Evolutionary conservation across 192 early-diverging fungal genomes (phyloP).

Genomic region (Allomyces javanicus): DNA sequence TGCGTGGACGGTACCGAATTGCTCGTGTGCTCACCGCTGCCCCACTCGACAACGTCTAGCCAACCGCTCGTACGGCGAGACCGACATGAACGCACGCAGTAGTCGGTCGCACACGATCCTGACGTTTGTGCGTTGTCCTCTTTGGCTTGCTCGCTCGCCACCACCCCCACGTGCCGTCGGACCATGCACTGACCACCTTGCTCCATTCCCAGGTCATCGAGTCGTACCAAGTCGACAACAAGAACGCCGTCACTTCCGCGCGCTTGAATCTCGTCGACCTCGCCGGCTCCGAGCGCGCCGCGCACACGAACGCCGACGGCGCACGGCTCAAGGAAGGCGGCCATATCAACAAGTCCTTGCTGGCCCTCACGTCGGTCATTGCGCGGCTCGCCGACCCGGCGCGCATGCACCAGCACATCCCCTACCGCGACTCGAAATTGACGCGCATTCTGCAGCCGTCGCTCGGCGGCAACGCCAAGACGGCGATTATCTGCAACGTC

Average conservation of each 20-base stretch:
- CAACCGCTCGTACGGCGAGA: slow-evolving; percentile 72
- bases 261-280: slow-evolving; percentile 77
- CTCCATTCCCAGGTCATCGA: background rate
- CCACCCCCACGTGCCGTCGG: background rate
- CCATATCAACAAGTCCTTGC: slow-evolving; percentile 77
- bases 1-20: no score
- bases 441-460: slow-evolving; percentile 85
- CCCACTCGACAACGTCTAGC: slow-evolving; percentile 5
- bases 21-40: background rate
- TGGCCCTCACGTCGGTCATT: slow-evolving; percentile 83
- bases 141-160: background rate
- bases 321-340: slow-evolving; percentile 82
- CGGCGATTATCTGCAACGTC: slow-evolving; percentile 81
- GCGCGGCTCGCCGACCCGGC: slow-evolving; percentile 44
- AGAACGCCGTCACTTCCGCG: slow-evolving; percentile 1
- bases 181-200: no score
- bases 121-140: slow-evolving; percentile 25
- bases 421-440: slow-evolving; percentile 91
- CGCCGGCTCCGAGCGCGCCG: slow-evolving; percentile 86
- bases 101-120: slow-evolving; percentile 93
- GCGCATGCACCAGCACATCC: slow-evolving; percentile 44
- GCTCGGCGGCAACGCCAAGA: slow-evolving; percentile 69
- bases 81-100: slow-evolving; percentile 80
- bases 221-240: slow-evolving; percentile 1
- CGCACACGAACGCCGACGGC: slow-evolving; percentile 25